A percentile compares a stretch with the other conserved stretches of the same genome.
phyloP scores from a whole-genome alignment of 805 yeast genomes.

The Nakazawaea ishiwadae region DNA sequence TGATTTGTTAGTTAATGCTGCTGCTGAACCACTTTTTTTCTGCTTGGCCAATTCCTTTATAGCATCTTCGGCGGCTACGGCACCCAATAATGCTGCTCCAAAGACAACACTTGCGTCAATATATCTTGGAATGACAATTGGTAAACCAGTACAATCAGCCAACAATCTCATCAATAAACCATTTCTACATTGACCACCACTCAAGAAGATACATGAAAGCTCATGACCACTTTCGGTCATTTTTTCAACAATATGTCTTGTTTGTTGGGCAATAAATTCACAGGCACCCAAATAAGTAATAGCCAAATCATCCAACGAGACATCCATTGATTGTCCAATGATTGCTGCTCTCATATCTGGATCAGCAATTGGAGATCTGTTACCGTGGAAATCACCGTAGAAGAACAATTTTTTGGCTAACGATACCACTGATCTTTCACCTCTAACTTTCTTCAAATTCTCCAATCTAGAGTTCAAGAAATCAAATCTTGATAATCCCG shows the following conservation, averaged over 20 bases:
- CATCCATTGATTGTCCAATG: slow-evolving; percentile 91
- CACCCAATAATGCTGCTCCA: slow-evolving; percentile 93
- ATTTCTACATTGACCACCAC: slow-evolving; percentile 97
- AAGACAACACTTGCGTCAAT: slow-evolving; percentile 97
- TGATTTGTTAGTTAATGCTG: slow-evolving; percentile 24
- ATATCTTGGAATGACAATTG: slow-evolving; percentile 88
- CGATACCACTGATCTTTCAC: slow-evolving; percentile 68
- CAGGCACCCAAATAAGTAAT: slow-evolving; percentile 87
- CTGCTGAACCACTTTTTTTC: slow-evolving; percentile 20
- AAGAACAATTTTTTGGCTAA: slow-evolving; percentile 83
- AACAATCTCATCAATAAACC: slow-evolving; percentile 81
- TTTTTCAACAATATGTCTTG: slow-evolving; percentile 87
- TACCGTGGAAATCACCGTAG: slow-evolving; percentile 96
- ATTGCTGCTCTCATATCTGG: slow-evolving; percentile 89
- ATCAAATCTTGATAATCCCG: slow-evolving; percentile 75
- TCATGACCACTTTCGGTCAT: slow-evolving; percentile 79
- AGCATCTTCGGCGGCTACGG: slow-evolving; percentile 78
- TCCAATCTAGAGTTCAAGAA: slow-evolving; percentile 74
- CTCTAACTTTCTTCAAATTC: slow-evolving; percentile 49
- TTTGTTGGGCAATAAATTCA: slow-evolving; percentile 96
- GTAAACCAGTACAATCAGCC: slow-evolving; percentile 90
- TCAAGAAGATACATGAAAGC: slow-evolving; percentile 74
- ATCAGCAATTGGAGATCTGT: slow-evolving; percentile 96
- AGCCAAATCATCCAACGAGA: slow-evolving; percentile 79
- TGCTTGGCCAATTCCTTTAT: slow-evolving; percentile 23